phyloP scores from a whole-genome alignment of 257 asterid genomes.

The Capsicum baccatum region DNA sequence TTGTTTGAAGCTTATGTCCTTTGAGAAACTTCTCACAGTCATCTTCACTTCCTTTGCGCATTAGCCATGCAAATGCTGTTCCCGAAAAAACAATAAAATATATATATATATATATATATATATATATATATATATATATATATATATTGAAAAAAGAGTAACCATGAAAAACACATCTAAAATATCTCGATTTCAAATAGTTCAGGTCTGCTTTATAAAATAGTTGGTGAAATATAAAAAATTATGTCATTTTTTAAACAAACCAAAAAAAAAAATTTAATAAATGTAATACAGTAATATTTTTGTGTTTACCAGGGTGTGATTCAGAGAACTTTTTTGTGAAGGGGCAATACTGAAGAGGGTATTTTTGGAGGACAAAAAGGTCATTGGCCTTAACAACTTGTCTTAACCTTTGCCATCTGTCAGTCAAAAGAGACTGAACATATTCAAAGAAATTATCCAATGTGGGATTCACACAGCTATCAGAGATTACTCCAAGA shows the following conservation, averaged over 20 bases:
- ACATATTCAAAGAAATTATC: constrained; percentile 58
- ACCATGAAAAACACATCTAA: too few relatives aligned
- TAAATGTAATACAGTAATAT: too few relatives aligned
- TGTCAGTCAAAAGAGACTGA: constrained; percentile 48
- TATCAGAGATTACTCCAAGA: constrained; percentile 55
- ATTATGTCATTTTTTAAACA: background rate
- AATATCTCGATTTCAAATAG: too few relatives aligned
- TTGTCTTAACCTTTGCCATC: constrained; percentile 64
- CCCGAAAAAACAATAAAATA: background rate
- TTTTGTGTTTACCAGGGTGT: constrained; percentile 58
- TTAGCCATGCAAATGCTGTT: constrained; percentile 92
- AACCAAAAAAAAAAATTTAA: background rate
- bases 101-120: too few relatives aligned
- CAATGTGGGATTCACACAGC: constrained; percentile 47
- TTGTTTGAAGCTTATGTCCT: constrained; percentile 55
- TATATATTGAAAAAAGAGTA: too few relatives aligned
- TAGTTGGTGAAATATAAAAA: too few relatives aligned
- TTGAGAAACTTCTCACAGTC: constrained; percentile 61
- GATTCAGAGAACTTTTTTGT: constrained; percentile 44
- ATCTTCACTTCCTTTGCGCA: constrained; percentile 49
- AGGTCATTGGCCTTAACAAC: constrained; percentile 37
- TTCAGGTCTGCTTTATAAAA: too few relatives aligned
- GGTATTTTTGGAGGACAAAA: constrained; percentile 55
- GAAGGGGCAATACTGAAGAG: constrained; percentile 60
- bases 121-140: too few relatives aligned